A percentile compares a stretch with the other conserved stretches of the same genome.
phyloP scores from a whole-genome alignment of 805 yeast genomes.

The Zygoascus flipseniorum region DNA sequence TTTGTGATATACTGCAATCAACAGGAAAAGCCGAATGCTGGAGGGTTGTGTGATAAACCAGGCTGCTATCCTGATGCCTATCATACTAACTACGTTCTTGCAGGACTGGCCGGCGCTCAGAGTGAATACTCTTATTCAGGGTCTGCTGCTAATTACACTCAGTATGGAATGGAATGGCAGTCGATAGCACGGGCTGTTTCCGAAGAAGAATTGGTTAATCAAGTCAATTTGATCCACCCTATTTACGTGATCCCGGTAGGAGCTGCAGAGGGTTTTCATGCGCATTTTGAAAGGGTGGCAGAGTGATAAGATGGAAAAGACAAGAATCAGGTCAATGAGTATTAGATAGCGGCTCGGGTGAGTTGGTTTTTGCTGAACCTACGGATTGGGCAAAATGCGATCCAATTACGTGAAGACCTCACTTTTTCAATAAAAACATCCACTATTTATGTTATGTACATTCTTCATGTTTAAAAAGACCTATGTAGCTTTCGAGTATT shows the following conservation, averaged over 20 bases:
- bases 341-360: no score
- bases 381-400: no score
- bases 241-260: constrained; percentile 51
- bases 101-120: constrained; percentile 63
- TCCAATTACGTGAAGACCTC: no score
- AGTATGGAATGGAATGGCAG: constrained; percentile 27
- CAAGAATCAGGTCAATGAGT: no score
- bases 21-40: constrained; percentile 30
- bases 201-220: constrained; percentile 5
- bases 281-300: background rate
- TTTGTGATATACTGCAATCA: constrained; percentile 78
- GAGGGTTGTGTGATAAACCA: constrained; percentile 89
- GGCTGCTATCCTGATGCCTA: constrained; percentile 73
- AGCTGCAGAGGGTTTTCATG: constrained; percentile 28
- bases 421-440: no score
- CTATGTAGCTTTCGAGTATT: no score
- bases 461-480: no score
- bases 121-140: constrained; percentile 30
- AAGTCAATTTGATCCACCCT: constrained; percentile 39
- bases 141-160: constrained; percentile 14
- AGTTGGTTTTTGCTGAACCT: no score
- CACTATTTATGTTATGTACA: no score
- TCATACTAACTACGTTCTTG: constrained; percentile 77
- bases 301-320: no score
- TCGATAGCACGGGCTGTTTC: constrained; percentile 6